Evolutionary conservation across 2,329 filamentous ascomycete species (phyloP).

Genomic region (Fusarium sp.): DNA sequence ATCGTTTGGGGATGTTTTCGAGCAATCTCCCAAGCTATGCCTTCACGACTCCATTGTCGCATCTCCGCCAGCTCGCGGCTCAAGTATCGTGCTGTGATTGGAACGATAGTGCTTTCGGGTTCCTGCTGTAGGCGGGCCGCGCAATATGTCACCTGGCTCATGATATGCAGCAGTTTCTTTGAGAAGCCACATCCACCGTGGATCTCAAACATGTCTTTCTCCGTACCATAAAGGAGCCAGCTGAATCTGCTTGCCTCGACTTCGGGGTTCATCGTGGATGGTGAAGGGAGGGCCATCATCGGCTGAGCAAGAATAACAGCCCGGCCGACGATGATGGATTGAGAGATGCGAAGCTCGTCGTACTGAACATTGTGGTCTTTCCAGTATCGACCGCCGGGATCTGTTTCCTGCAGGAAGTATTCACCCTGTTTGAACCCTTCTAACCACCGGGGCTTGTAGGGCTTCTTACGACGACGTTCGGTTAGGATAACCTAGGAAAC

Average conservation of each 20-base stretch:
- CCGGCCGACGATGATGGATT: conserved; percentile 58
- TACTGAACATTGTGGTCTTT: conserved; percentile 53
- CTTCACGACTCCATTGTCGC: conserved; percentile 56
- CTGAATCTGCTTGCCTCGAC: conserved; percentile 54
- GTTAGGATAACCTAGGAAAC: conserved; percentile 53
- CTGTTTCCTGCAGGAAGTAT: conserved; percentile 53
- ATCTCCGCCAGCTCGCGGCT: conserved; percentile 50
- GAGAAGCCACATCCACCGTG: conserved; percentile 61
- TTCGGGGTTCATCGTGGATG: conserved; percentile 49
- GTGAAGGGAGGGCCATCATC: conserved; percentile 54
- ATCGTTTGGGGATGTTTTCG: conserved; percentile 40
- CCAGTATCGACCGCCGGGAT: conserved; percentile 57
- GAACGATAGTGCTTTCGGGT: conserved; percentile 51
- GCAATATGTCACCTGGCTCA: conserved; percentile 58
- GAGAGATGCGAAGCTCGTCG: conserved; percentile 54
- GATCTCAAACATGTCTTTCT: conserved; percentile 55
- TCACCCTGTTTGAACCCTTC: conserved; percentile 56
- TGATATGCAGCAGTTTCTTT: conserved; percentile 55
- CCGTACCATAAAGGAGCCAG: conserved; percentile 58
- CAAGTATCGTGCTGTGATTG: conserved; percentile 51
- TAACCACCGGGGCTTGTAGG: conserved; percentile 56
- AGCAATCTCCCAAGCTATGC: conserved; percentile 40
- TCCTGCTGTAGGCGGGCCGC: conserved; percentile 55
- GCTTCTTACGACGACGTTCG: conserved; percentile 55
- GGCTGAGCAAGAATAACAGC: conserved; percentile 58